Evolutionary conservation across 2,329 filamentous ascomycete species (phyloP), one percentile per base, ranked within the genome.

Genomic region (Capronia epimyces): DNA sequence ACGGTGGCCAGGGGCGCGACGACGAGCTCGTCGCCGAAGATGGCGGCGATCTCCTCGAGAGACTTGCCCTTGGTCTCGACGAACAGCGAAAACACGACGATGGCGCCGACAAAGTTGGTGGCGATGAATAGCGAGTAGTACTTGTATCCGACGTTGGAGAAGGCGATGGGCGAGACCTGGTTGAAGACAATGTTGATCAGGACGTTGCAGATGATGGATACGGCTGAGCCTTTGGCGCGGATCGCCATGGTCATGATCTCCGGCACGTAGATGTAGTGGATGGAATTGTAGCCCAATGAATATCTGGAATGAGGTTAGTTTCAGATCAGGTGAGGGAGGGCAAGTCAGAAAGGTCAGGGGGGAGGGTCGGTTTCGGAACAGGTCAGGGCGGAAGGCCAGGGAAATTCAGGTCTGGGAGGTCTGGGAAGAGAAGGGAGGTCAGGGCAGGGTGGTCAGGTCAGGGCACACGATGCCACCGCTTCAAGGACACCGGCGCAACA

Each of bases 241-340:
- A 84, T 84, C 56, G 80, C 79, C 67, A 85, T 77, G 8, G 83
- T 81, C 65, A 82, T 80, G 53, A 86, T 79, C 64, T 86, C 83
- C 13, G 77, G 76, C 63, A 81, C 81, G 64, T 85, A 85, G 1
- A 84, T 43, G 22, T 22, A 43, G 20, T 29, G 27, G 24, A 49
- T 49, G 12, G 46, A 22, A 15, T 32, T 49, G 25, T 43, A 43
- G 9, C 40, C 40, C 8, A 43, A 20, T 3, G 40, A 43, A 22
- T 24, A 43, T 6, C 29, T 32, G 13, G 12, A n/a, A n/a, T 6
- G 29, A 32, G 6, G 3, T 3, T 7, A 20, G 13, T 37, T 5
- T 18, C 13, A 37, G 16, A 5, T 37, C 13, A n/a, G 8, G 8
- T 8, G 29, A 8, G 29, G 29, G 29, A 8, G 29, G 29, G 29